Conservation (phyloP, 129 eudicot species). For the Arctium lappa region DNA sequence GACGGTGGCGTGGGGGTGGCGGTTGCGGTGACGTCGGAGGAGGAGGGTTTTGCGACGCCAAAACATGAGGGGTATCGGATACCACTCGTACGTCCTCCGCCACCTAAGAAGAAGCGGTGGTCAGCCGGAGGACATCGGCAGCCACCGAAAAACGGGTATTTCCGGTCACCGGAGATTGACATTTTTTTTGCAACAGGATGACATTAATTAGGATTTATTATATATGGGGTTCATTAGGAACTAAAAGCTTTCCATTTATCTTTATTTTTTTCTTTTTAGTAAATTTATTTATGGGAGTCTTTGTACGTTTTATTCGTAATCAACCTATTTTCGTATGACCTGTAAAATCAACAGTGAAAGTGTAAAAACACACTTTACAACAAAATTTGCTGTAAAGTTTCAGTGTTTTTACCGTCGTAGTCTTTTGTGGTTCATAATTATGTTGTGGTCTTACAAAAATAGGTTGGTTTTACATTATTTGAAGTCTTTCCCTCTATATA, state of each 20-base stretch:
- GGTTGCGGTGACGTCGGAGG: not conserved
- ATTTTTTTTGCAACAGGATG: slow-evolving; percentile 15
- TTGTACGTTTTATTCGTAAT: not conserved
- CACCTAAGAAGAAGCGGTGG: slow-evolving; percentile 27
- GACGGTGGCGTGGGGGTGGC: not conserved
- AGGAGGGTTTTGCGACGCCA: slow-evolving; percentile 19
- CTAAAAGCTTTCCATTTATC: not conserved
- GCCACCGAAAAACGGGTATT: slow-evolving; percentile 23
- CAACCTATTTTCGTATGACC: not conserved
- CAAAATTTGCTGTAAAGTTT: no score
- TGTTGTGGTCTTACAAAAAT: no score
- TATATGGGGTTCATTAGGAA: not conserved
- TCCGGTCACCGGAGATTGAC: slow-evolving; percentile 26
- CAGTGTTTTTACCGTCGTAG: no score
- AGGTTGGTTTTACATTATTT: no score
- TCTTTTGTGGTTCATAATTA: no score
- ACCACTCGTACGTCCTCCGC: slow-evolving; percentile 24
- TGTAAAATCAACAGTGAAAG: no score
- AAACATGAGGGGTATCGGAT: slow-evolving; percentile 21
- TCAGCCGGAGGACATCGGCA: not conserved
- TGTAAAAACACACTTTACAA: no score
- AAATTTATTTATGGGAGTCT: not conserved
- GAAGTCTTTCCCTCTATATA: no score
- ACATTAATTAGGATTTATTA: not conserved
- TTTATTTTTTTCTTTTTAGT: not conserved